Conservation (phyloP, 352 stramenopile genomes). For the Phytophthora nicotianae region DNA sequence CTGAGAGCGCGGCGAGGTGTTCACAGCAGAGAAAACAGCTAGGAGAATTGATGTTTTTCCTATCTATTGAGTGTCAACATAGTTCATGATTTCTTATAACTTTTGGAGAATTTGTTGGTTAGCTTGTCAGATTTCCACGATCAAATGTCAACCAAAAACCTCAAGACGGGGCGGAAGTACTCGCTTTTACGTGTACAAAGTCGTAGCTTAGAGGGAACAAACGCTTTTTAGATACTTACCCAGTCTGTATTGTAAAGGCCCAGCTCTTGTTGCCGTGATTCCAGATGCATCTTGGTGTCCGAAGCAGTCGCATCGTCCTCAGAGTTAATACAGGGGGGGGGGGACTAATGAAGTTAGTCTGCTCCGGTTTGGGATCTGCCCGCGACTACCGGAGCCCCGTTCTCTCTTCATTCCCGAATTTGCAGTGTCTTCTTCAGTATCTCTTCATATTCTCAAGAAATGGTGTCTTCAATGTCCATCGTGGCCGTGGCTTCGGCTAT, state of each 20-base stretch:
- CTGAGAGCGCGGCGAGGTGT: slow-evolving; percentile 6
- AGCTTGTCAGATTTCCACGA: background rate
- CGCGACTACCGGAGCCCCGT: background rate
- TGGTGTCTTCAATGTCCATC: slow-evolving; percentile 17
- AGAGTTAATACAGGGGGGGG: background rate
- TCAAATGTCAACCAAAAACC: background rate
- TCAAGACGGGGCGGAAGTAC: background rate
- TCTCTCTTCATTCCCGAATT: slow-evolving; percentile 18
- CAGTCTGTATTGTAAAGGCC: background rate
- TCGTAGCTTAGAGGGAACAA: background rate
- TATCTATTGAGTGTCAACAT: slow-evolving; percentile 29
- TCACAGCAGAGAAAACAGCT: slow-evolving; percentile 11
- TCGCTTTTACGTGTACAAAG: slow-evolving; percentile 19
- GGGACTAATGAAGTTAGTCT: background rate
- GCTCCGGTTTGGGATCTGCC: background rate
- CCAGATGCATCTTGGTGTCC: slow-evolving; percentile 4
- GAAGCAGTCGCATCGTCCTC: background rate
- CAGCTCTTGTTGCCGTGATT: slow-evolving; percentile 1
- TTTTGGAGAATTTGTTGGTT: slow-evolving; percentile 17
- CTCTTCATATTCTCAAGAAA: background rate
- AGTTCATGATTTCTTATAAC: slow-evolving; percentile 19
- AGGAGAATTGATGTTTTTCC: slow-evolving; percentile 22
- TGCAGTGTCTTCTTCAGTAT: background rate
- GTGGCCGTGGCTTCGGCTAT: background rate
- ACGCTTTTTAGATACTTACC: background rate